Evolutionary conservation across 2,329 filamentous ascomycete genomes (phyloP).

Genomic region (Didymella sp.): DNA sequence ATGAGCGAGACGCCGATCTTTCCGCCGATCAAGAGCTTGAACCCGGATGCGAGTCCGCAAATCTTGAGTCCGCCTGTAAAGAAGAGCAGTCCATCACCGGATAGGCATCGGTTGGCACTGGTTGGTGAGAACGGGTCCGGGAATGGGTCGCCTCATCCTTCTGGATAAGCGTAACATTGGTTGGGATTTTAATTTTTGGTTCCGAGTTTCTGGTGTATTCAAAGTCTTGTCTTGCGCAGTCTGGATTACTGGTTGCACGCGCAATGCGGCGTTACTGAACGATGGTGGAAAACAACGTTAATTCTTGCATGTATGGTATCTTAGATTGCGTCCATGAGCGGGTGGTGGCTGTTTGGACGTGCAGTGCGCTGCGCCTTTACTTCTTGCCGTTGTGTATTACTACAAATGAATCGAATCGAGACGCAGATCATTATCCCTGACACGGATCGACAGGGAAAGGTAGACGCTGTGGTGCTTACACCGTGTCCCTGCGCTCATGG

Average conservation of each 20-base stretch:
- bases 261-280: constrained; percentile 3
- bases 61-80: constrained; percentile 69
- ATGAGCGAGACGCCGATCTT: constrained; percentile 56
- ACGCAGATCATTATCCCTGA: no score
- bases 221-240: neutral
- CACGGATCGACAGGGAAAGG: no score
- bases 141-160: neutral
- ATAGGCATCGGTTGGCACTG: constrained; percentile 21
- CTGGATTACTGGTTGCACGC: neutral
- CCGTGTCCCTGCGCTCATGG: no score
- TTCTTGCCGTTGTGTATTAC: constrained; percentile 1
- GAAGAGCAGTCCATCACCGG: constrained; percentile 44
- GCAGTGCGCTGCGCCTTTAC: neutral
- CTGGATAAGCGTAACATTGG: neutral
- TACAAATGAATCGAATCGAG: no score
- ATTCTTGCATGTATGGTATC: constrained; percentile 1
- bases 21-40: constrained; percentile 64
- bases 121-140: constrained; percentile 8
- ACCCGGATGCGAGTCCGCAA: constrained; percentile 64
- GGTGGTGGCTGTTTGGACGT: neutral
- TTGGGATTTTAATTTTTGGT: neutral
- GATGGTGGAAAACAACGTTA: neutral
- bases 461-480: no score
- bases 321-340: neutral
- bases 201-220: neutral